These are phyloP conservation scores for Euphorbia pulcherrima DNA, from an alignment of 345 rosid species.

Conservation along the genomic window DNA sequence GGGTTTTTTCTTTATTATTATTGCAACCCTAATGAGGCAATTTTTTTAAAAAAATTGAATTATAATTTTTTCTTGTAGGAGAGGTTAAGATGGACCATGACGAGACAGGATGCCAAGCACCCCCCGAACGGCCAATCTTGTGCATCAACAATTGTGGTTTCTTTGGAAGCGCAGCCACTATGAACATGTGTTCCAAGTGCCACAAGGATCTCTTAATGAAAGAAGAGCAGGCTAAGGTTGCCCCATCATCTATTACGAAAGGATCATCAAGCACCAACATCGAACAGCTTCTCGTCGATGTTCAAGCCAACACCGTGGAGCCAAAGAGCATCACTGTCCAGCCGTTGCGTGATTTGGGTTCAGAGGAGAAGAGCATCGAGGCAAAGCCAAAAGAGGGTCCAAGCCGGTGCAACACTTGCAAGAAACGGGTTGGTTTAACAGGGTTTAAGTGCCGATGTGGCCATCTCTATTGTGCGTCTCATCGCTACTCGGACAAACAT, in stretches of 20 bases:
- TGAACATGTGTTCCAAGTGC: slow-evolving; percentile 96
- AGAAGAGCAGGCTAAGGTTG: slow-evolving; percentile 73
- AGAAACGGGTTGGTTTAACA: slow-evolving; percentile 56
- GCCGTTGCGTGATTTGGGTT: slow-evolving; percentile 32
- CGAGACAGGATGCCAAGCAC: slow-evolving; percentile 92
- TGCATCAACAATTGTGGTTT: slow-evolving; percentile 87
- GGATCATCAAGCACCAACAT: slow-evolving; percentile 43
- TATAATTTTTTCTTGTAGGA: slow-evolving; percentile 33
- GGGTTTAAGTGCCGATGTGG: slow-evolving; percentile 70
- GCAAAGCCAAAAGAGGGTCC: slow-evolving; percentile 72
- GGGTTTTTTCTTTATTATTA: too few relatives aligned
- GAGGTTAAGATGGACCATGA: slow-evolving; percentile 72
- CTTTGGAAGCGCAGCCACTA: slow-evolving; percentile 87
- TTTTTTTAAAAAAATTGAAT: too few relatives aligned
- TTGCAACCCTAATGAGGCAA: too few relatives aligned
- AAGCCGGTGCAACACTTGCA: slow-evolving; percentile 49
- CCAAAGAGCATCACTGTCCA: slow-evolving; percentile 37
- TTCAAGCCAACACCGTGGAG: slow-evolving; percentile 41
- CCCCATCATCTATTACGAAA: slow-evolving; percentile 57
- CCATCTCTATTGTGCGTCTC: slow-evolving; percentile 52
- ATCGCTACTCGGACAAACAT: slow-evolving; percentile 73
- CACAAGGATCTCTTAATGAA: slow-evolving; percentile 69
- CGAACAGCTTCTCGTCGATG: slow-evolving; percentile 35
- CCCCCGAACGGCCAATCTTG: slow-evolving; percentile 71
- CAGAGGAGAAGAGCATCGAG: slow-evolving; percentile 36